Base-by-base conservation (phyloP, 768 basidiomycete genomes). In the Chiua virens region DNA sequence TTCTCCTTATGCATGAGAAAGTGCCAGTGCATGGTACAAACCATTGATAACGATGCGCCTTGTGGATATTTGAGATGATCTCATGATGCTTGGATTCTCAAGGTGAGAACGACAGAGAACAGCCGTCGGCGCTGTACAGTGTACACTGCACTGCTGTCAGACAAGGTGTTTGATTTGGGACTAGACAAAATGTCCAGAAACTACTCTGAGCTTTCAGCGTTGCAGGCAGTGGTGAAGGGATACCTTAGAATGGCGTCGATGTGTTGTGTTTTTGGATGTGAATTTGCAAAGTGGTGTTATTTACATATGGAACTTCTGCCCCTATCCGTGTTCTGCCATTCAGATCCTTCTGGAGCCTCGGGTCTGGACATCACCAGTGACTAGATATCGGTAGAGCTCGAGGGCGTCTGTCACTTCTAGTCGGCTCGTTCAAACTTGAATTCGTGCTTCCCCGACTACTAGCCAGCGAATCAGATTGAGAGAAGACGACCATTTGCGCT, bases 21-120 rank as follows among this genome's bases (percentile, higher is more conserved):
- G 22, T 5, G 5, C 8, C 37, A 36, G 38, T n/a, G n/a, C n/a
- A n/a, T n/a, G n/a, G 7, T 7, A 49, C 73, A 42, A 40, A 77
- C 78, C 74, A 53, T 79, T 78, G 42, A 80, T 56, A 14, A 75
- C 71, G 18, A 75, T 72, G 47, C 79, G 73, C 53, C 76, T 77
- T 21, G 75, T 63, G 38, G 60, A 69, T 18, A 65, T 28, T 28
- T 77, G 68, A 9, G 56, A 49, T n/a, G 64, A 56, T 64, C n/a
- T n/a, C n/a, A n/a, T n/a, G n/a, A 65, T 65, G 42, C 13, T 49
- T 27, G 27, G 15, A 38, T 3, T 44, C 25, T 11, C 18, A n/a
- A 34, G 10, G 47, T 32, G 20, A 39, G 32, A 22, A 17, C 14
- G 25, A n/a, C 18, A 30, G 45, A 32, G 39, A 20, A 39, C 1